phyloP scores from a whole-genome alignment of 768 basidiomycete genomes.

The Hygrocybe coccinea region DNA sequence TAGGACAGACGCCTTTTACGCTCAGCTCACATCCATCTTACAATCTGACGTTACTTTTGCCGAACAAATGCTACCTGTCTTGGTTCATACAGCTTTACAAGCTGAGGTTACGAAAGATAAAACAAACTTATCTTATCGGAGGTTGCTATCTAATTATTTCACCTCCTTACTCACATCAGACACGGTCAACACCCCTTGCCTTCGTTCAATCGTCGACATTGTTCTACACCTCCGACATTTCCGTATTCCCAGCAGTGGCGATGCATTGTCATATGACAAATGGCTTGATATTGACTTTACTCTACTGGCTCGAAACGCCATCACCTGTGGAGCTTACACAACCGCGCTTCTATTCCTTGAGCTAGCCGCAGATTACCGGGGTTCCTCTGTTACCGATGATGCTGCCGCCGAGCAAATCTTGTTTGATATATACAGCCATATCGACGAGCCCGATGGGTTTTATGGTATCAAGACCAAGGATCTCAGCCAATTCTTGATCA shows the following conservation, averaged over 20 bases:
- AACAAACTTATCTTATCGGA: constrained; percentile 25
- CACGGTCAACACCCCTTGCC: constrained; percentile 36
- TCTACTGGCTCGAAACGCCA: constrained; percentile 67
- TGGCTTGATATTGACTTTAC: constrained; percentile 81
- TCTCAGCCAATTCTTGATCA: constrained; percentile 73
- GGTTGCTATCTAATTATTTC: constrained; percentile 53
- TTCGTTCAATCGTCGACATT: constrained; percentile 64
- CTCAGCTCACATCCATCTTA: constrained; percentile 59
- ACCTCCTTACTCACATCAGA: constrained; percentile 43
- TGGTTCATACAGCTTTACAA: constrained; percentile 66
- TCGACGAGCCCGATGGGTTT: constrained; percentile 98
- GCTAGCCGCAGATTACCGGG: constrained; percentile 53
- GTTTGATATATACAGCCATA: constrained; percentile 89
- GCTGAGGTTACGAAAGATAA: constrained; percentile 13
- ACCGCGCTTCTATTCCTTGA: constrained; percentile 89
- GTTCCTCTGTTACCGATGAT: constrained; percentile 24
- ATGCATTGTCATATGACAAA: constrained; percentile 53
- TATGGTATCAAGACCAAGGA: constrained; percentile 85
- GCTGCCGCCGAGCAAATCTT: constrained; percentile 59
- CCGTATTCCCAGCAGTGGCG: constrained; percentile 32
- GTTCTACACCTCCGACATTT: constrained; percentile 79
- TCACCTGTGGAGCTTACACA: constrained; percentile 77
- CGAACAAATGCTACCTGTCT: constrained; percentile 61
- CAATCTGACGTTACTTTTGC: constrained; percentile 53
- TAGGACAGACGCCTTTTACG: constrained; percentile 55